phyloP scores from a whole-genome alignment of 164 flowering plant species.

The Aristolochia contorta region DNA sequence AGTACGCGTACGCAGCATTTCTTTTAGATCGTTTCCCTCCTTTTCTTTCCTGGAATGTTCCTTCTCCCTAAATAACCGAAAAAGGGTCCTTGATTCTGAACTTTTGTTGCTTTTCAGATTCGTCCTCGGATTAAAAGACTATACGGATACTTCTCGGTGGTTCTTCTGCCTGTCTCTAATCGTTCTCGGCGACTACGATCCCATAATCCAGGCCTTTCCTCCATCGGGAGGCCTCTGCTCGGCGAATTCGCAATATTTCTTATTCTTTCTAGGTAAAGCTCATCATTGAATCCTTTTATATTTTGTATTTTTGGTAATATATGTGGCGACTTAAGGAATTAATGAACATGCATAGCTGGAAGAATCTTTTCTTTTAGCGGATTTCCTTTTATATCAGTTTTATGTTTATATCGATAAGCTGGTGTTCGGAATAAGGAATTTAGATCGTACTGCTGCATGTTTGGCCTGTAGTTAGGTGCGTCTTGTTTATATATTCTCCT shows the following conservation, averaged over 20 bases:
- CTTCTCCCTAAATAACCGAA: constrained; percentile 1
- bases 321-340: constrained; percentile 8
- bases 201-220: constrained; percentile 14
- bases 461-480: too few species aligned
- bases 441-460: too few species aligned
- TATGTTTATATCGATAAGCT: too few species aligned
- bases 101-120: constrained; percentile 9
- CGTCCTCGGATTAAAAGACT: constrained; percentile 7
- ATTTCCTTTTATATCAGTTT: too few species aligned
- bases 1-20: constrained; percentile 9
- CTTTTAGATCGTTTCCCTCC: not conserved
- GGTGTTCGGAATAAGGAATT: too few species aligned
- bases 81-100: constrained; percentile 8
- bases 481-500: too few species aligned
- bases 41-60: constrained; percentile 4
- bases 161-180: constrained; percentile 7
- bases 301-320: constrained; percentile 10
- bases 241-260: constrained; percentile 18
- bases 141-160: constrained; percentile 3
- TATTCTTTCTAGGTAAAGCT: constrained; percentile 29
- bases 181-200: constrained; percentile 3
- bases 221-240: constrained; percentile 30
- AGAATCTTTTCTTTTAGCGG: constrained; percentile 4
- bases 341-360: constrained; percentile 26
- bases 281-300: constrained; percentile 12